A percentile compares a stretch with the other conserved stretches of the same genome.
These are phyloP conservation scores for Amanita subjunquillea DNA, from an alignment of 768 basidiomycete genomes.

Conservation along the genomic window DNA sequence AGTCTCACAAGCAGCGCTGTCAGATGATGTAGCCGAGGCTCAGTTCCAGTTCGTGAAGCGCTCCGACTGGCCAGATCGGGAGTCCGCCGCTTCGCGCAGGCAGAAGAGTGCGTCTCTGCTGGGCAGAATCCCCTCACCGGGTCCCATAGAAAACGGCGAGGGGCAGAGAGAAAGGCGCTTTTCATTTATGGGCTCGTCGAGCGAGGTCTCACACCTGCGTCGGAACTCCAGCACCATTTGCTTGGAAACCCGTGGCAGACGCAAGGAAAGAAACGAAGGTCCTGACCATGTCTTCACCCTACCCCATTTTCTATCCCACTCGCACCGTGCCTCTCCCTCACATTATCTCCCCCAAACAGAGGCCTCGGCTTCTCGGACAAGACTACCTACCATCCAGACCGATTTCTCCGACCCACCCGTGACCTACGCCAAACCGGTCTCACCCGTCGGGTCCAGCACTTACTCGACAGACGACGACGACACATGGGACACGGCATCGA, in stretches of 20 bases:
- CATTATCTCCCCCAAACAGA: constrained; percentile 25
- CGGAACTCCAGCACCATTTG: constrained; percentile 35
- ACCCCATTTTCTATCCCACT: constrained; percentile 31
- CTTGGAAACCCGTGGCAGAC: constrained; percentile 47
- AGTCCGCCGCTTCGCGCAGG: constrained; percentile 57
- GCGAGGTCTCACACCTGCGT: constrained; percentile 45
- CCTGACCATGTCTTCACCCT: constrained; percentile 21
- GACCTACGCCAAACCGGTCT: constrained; percentile 11
- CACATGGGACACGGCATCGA: constrained; percentile 64
- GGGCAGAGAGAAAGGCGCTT: neutral
- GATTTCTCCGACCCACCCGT: constrained; percentile 10
- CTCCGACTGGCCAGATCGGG: constrained; percentile 78
- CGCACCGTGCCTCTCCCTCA: constrained; percentile 41
- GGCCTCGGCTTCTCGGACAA: constrained; percentile 7
- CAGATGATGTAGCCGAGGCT: constrained; percentile 48
- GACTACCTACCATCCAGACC: neutral
- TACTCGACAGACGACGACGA: constrained; percentile 69
- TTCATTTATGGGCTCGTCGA: constrained; percentile 10
- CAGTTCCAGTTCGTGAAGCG: constrained; percentile 78
- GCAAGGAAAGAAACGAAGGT: constrained; percentile 44
- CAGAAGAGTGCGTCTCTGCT: constrained; percentile 57
- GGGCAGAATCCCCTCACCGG: constrained; percentile 46
- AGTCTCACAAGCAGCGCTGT: constrained; percentile 24
- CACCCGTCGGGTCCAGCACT: constrained; percentile 20
- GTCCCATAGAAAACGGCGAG: constrained; percentile 19